Evolutionary conservation across 202 grass and related monocot species (phyloP).

Genomic region (Alloteropsis angusta): DNA sequence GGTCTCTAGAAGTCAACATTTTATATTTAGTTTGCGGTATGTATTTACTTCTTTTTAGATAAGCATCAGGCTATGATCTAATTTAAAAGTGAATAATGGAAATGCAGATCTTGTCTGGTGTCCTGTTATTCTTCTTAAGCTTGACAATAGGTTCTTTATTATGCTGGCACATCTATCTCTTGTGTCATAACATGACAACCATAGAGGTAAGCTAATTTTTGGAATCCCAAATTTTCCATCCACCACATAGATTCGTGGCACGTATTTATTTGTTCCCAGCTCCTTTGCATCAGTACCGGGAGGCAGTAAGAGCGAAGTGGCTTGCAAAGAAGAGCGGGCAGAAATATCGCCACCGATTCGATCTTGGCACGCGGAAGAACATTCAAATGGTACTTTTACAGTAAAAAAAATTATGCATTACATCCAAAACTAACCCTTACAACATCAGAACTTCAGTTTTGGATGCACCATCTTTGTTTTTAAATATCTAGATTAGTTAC

Average conservation of each 20-base stretch:
- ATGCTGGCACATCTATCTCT: conserved; percentile 91
- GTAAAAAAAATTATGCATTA: neutral
- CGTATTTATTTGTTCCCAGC: neutral
- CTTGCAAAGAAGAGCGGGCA: conserved; percentile 92
- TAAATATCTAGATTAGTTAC: neutral
- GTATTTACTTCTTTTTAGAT: neutral
- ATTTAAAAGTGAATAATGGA: neutral
- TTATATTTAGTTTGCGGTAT: neutral
- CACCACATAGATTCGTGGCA: neutral
- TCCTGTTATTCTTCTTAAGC: conserved; percentile 53
- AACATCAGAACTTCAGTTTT: neutral
- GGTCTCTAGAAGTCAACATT: neutral
- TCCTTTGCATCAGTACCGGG: conserved; percentile 40
- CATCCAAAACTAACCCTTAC: neutral
- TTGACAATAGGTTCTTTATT: conserved; percentile 72
- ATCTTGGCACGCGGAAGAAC: conserved; percentile 77
- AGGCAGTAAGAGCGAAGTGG: conserved; percentile 70
- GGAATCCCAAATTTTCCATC: neutral
- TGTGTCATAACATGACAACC: conserved; percentile 83
- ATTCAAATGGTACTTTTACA: conserved; percentile 53
- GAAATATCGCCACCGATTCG: conserved; percentile 64
- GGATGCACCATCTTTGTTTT: neutral
- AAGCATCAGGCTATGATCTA: neutral
- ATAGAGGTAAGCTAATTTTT: conserved; percentile 64
- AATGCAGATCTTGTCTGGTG: conserved; percentile 57